These are phyloP conservation scores for Nakaseomyces nivariensis DNA, from an alignment of 1,139 yeast genomes.

Conservation along the genomic window DNA sequence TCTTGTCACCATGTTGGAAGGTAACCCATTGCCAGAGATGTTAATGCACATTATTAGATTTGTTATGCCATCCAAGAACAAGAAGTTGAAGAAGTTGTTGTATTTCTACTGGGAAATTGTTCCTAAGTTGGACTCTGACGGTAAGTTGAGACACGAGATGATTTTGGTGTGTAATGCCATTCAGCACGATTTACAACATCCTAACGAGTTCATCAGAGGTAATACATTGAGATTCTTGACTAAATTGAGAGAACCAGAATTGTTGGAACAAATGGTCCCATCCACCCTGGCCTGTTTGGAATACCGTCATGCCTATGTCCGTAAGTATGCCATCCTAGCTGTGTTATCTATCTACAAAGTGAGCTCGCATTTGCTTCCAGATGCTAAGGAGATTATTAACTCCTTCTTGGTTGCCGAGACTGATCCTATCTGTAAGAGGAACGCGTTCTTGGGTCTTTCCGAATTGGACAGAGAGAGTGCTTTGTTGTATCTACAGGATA, in stretches of 20 bases:
- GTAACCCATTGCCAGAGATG: conserved; percentile 89
- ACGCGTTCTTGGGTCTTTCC: conserved; percentile 84
- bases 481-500: conserved; percentile 66
- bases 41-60: conserved; percentile 95
- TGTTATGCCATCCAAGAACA: conserved; percentile 91
- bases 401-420: conserved; percentile 71
- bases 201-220: conserved; percentile 94
- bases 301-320: conserved; percentile 95
- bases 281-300: conserved; percentile 84
- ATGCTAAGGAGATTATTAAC: conserved; percentile 77
- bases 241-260: conserved; percentile 84
- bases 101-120: conserved; percentile 98
- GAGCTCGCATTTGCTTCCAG: conserved; percentile 82
- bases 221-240: conserved; percentile 86
- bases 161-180: conserved; percentile 96
- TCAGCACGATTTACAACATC: conserved; percentile 95
- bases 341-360: conserved; percentile 74
- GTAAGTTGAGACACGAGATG: conserved; percentile 96
- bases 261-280: conserved; percentile 91
- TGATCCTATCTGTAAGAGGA: conserved; percentile 91
- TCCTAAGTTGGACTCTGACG: conserved; percentile 79
- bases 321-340: conserved; percentile 94
- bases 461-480: conserved; percentile 81
- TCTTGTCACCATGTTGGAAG: conserved; percentile 78
- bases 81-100: conserved; percentile 81